Evolutionary conservation across 192 early-diverging fungal species (phyloP), one percentile per base, ranked within the genome.

Genomic region (Entophlyctis helioformis): DNA sequence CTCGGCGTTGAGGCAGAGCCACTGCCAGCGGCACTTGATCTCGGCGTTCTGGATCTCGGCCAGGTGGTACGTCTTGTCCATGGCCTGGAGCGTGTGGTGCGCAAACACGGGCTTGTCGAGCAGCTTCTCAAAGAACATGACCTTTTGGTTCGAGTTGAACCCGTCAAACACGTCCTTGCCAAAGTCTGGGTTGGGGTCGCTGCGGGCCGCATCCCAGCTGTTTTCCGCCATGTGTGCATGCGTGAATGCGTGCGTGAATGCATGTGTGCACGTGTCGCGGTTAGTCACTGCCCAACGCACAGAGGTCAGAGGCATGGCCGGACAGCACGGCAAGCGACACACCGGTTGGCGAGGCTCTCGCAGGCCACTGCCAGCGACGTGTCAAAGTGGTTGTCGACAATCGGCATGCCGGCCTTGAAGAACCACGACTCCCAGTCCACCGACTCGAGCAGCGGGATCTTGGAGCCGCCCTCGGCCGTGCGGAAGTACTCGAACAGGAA

Each of bases 381-480:
- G 60, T 95, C 91, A 62, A 87, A 98, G 37, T 85, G 51, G 67
- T 83, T 84, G 35, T 68, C 61, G 27, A 90, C 84, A 18, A 83
- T 83, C 28, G 91, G 90, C 74, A 73, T 45, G 23, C 34, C 16
- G 39, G 33, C 29, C 29, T 31, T 31, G 29, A 31, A 58, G 44
- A 96, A 72, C 95, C 95, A 98, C 35, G 68, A 61, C 44, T 96
- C 82, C 83, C 87, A 98, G 40, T 93, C 88, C 19, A 98, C 84
- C 36, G 60, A 59, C 48, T 90, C 72, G 33, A 97, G 75, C 23
- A 69, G 55, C 26, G 67, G 74, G 12, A 77, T 66, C 66, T 85
- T 90, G 18, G 69, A 69, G 22, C 78, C 60, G 25, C 74, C 76
- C 48, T 72, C 59, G 24, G 54, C 54, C 27, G 76, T 64, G 25